phyloP scores from a whole-genome alignment of 176 grass and related monocot species.

The Aegilops tauschii region DNA sequence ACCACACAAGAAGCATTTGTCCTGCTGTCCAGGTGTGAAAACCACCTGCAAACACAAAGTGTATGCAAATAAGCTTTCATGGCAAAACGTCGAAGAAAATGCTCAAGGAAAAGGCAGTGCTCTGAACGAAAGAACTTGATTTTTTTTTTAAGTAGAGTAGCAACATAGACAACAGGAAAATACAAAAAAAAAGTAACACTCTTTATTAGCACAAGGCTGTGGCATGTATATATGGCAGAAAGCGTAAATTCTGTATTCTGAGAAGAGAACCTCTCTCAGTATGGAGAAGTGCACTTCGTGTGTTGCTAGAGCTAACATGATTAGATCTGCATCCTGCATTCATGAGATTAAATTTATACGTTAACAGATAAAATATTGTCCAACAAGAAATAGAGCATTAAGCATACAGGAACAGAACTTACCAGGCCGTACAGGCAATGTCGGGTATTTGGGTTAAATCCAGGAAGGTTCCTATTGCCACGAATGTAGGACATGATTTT shows the following conservation, averaged over 20 bases:
- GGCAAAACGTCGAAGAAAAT: slow-evolving; percentile 10
- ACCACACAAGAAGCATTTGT: slow-evolving; percentile 97
- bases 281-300: slow-evolving; percentile 99
- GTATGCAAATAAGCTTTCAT: slow-evolving; percentile 17
- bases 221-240: not conserved
- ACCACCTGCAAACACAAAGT: slow-evolving; percentile 66
- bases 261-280: slow-evolving; percentile 83
- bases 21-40: slow-evolving; percentile 94
- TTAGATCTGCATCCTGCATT: slow-evolving; percentile 95
- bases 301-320: slow-evolving; percentile 98
- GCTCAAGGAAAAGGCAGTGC: not conserved
- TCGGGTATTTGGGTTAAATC: slow-evolving; percentile 89
- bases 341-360: slow-evolving; percentile 18
- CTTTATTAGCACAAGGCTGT: not conserved
- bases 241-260: slow-evolving; percentile 1
- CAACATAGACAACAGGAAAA: not conserved
- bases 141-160: not conserved
- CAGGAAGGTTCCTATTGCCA: slow-evolving; percentile 76
- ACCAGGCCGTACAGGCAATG: slow-evolving; percentile 97
- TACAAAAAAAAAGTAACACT: not conserved
- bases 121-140: not conserved
- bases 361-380: slow-evolving; percentile 25
- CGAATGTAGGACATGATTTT: slow-evolving; percentile 99
- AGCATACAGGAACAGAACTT: slow-evolving; percentile 23
- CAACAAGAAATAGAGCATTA: slow-evolving; percentile 16